Conservation (phyloP, 768 basidiomycete genomes). For the Hygrocybe coccinea region DNA sequence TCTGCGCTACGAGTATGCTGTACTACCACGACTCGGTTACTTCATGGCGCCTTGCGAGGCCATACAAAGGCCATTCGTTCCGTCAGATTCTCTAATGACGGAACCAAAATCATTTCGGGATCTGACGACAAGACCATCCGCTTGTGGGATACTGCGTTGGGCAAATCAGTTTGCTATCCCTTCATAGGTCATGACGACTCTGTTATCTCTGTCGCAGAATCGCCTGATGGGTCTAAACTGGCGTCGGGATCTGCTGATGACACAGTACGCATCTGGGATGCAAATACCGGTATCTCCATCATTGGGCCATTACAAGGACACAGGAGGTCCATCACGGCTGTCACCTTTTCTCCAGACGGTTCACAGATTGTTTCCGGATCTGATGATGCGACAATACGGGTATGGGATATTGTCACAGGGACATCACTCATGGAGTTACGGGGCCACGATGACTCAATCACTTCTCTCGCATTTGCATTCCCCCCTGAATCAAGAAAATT, state of each 20-base stretch:
- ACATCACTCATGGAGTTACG: neutral
- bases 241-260: neutral
- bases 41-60: too few species aligned
- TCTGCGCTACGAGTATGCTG: neutral
- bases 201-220: neutral
- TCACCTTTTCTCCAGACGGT: constrained; percentile 17
- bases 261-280: neutral
- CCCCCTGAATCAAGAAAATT: constrained; percentile 47
- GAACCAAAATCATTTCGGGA: neutral
- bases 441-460: constrained; percentile 1
- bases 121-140: neutral
- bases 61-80: too few species aligned
- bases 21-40: too few species aligned
- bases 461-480: constrained; percentile 43
- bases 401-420: constrained; percentile 17
- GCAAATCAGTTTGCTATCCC: neutral
- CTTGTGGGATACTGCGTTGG: neutral
- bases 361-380: constrained; percentile 16
- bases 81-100: neutral
- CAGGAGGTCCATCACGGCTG: neutral
- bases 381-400: constrained; percentile 10
- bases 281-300: neutral
- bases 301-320: neutral
- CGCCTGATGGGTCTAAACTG: neutral
- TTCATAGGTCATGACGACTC: too few species aligned